Conservation (phyloP, 1,139 yeast genomes). For the Blastobotrys malaysiensis region DNA sequence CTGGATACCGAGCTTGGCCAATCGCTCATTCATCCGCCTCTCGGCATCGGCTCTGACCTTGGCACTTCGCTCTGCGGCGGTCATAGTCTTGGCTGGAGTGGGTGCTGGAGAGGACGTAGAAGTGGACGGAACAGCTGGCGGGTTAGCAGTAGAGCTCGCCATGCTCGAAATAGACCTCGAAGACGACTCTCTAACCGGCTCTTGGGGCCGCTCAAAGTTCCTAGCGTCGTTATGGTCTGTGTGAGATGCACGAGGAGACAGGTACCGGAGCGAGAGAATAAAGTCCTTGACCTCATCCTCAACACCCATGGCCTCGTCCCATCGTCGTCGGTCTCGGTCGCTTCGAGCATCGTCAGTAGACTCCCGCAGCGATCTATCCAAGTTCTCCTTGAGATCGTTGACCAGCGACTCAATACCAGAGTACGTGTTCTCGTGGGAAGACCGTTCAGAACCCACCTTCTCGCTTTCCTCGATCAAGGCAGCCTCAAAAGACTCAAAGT, state of each 20-base stretch:
- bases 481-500: conserved; percentile 47
- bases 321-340: conserved; percentile 59
- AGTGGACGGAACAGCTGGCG: conserved; percentile 4
- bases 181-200: conserved; percentile 4
- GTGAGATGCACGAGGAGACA: conserved; percentile 22
- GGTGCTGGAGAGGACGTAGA: conserved; percentile 6
- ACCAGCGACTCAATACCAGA: conserved; percentile 72
- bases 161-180: conserved; percentile 2
- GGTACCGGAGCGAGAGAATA: conserved; percentile 47
- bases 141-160: conserved; percentile 5
- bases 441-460: conserved; percentile 50
- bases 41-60: conserved; percentile 88
- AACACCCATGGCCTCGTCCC: conserved; percentile 84
- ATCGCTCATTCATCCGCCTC: conserved; percentile 79
- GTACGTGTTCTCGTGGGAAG: conserved; percentile 51
- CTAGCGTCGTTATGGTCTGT: neutral
- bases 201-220: neutral
- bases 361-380: conserved; percentile 38
- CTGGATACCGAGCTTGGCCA: conserved; percentile 77
- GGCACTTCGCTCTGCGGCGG: conserved; percentile 58
- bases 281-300: conserved; percentile 61
- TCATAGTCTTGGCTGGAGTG: conserved; percentile 1
- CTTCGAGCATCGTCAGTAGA: conserved; percentile 33
- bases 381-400: conserved; percentile 61
- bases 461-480: conserved; percentile 52